Percentiles rank a stretch among this genome's conserved stretches.
Conservation (phyloP, 2,329 filamentous ascomycete genomes). For the Arthrobotrys musiformis region DNA sequence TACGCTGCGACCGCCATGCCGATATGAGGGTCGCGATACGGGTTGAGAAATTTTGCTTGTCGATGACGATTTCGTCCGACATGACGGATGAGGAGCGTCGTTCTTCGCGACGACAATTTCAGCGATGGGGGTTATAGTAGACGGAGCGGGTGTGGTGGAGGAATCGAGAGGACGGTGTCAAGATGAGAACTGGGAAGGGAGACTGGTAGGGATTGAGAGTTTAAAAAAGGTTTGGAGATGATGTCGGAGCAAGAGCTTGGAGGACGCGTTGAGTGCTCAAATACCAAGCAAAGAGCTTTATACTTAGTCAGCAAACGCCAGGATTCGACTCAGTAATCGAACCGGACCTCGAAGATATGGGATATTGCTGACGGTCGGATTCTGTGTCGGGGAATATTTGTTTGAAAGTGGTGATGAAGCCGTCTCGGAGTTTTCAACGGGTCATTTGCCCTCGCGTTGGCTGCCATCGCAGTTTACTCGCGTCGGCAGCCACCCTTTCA, state of each 20-base stretch:
- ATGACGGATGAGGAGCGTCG: conserved; percentile 62
- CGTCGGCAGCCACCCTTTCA: conserved; percentile 26
- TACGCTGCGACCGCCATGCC: conserved; percentile 96
- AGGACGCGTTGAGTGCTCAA: conserved; percentile 45
- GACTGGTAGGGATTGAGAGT: background rate
- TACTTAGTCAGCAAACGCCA: conserved; percentile 20
- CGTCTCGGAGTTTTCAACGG: background rate
- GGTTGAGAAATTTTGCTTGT: conserved; percentile 92
- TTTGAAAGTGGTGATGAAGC: background rate
- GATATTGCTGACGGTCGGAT: background rate
- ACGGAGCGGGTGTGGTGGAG: background rate
- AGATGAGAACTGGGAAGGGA: conserved; percentile 9
- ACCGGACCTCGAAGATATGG: background rate
- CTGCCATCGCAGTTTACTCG: conserved; percentile 9
- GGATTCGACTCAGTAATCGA: background rate
- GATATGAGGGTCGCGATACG: conserved; percentile 86
- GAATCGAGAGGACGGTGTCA: background rate
- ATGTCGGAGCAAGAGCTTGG: conserved; percentile 24
- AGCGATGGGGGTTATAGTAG: background rate
- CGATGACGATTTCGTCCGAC: conserved; percentile 90
- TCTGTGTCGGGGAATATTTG: background rate
- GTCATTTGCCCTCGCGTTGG: conserved; percentile 1
- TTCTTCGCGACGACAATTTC: background rate
- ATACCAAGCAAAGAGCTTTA: conserved; percentile 7
- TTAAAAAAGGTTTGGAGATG: conserved; percentile 40